Percentiles rank a stretch among this genome's conserved stretches.
phyloP scores from a whole-genome alignment of 805 yeast genomes.

The Phaffomyces thermotolerans region DNA sequence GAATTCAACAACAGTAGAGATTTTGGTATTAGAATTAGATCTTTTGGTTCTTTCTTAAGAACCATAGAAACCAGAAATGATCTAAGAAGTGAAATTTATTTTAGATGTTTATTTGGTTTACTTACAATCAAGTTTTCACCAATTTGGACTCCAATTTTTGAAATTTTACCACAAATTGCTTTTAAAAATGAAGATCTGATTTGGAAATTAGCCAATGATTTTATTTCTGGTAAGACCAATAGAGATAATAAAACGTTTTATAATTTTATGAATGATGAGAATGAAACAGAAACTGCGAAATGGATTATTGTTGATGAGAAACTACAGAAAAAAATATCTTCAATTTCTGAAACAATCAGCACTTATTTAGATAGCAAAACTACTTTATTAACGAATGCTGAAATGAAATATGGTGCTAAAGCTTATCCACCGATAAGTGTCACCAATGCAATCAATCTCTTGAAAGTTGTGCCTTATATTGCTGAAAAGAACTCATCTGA shows the following conservation, averaged over 20 bases:
- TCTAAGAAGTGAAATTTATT: conserved; percentile 28
- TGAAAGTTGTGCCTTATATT: conserved; percentile 51
- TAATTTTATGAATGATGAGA: conserved; percentile 11
- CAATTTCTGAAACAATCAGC: conserved; percentile 6
- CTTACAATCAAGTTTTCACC: conserved; percentile 76
- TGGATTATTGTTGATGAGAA: conserved; percentile 19
- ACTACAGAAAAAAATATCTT: conserved; percentile 9
- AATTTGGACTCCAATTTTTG: conserved; percentile 71
- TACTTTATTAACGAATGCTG: conserved; percentile 11
- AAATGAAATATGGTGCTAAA: conserved; percentile 6
- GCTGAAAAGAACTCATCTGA: conserved; percentile 58
- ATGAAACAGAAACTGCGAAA: conserved; percentile 4
- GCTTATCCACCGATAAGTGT: conserved; percentile 27
- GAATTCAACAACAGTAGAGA: conserved; percentile 68
- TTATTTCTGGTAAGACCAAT: conserved; percentile 20
- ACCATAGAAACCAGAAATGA: conserved; percentile 20
- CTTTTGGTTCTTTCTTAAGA: conserved; percentile 39
- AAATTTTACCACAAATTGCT: conserved; percentile 43
- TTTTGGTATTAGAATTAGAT: conserved; percentile 60
- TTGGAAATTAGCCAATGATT: conserved; percentile 47
- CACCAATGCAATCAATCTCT: conserved; percentile 48
- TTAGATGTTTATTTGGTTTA: conserved; percentile 58
- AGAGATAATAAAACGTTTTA: conserved; percentile 1
- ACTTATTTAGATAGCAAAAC: conserved; percentile 7
- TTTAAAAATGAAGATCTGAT: conserved; percentile 35